Conservation (phyloP, 306 rosid genomes). For the Castanea crenata region DNA sequence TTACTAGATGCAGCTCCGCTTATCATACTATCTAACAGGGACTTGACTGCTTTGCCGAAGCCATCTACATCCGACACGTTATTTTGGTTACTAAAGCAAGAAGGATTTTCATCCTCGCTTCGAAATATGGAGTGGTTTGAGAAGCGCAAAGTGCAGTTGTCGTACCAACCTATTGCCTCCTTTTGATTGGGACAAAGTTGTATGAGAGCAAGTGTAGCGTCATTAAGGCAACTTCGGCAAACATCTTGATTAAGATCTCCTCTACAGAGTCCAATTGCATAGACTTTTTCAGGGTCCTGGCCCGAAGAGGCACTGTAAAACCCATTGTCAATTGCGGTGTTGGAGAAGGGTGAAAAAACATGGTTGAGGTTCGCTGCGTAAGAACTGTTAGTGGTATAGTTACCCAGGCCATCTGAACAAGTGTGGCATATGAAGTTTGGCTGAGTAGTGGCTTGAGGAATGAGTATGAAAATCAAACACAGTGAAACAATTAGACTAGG, state of each 20-base stretch:
- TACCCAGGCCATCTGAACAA: background rate
- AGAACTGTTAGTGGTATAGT: background rate
- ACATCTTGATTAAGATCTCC: slow-evolving; percentile 22
- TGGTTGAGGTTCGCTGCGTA: slow-evolving; percentile 12
- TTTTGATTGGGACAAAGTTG: background rate
- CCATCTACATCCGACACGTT: background rate
- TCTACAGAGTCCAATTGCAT: slow-evolving; percentile 26
- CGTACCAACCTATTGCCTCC: background rate
- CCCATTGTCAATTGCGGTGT: slow-evolving; percentile 22
- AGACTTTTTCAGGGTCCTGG: background rate
- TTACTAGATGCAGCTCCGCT: background rate
- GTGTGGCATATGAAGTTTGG: background rate
- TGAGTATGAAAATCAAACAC: background rate
- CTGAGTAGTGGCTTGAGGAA: background rate
- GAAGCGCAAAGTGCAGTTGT: background rate
- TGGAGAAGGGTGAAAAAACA: slow-evolving; percentile 19
- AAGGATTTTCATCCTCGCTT: background rate
- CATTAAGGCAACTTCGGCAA: background rate
- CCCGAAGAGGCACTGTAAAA: slow-evolving; percentile 31
- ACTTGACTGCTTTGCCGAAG: background rate
- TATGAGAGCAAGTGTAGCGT: background rate
- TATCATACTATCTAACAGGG: background rate
- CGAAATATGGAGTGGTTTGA: background rate
- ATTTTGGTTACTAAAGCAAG: background rate
- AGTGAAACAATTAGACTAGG: no score